Evolutionary conservation across 495 filamentous ascomycete genomes (phyloP).

Genomic region (Lasiosphaeria miniovina): DNA sequence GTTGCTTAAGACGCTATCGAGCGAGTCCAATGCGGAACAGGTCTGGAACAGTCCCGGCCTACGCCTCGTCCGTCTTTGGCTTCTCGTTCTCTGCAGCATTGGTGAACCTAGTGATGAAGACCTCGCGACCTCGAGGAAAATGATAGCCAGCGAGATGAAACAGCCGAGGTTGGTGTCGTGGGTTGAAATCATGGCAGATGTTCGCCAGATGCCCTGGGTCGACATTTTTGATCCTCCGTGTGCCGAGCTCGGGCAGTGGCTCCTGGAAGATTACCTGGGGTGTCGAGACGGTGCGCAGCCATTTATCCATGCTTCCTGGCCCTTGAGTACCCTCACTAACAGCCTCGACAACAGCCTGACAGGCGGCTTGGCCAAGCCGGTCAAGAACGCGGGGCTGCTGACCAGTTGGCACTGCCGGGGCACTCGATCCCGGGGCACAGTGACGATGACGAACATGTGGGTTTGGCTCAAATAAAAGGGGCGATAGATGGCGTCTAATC

Average conservation of each 20-base stretch:
- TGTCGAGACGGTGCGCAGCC: no score
- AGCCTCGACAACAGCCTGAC: no score
- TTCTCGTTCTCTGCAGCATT: conserved; percentile 4
- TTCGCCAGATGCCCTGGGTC: conserved; percentile 3
- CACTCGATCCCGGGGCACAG: no score
- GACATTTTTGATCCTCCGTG: conserved; percentile 1
- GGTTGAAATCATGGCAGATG: conserved; percentile 2
- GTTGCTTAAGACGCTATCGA: conserved; percentile 1
- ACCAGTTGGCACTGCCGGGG: no score
- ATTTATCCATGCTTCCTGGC: no score
- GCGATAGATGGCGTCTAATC: no score
- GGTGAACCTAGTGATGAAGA: not conserved
- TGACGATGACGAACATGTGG: no score
- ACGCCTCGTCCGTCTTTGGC: conserved; percentile 1
- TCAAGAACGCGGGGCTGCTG: no score
- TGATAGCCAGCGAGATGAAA: conserved; percentile 2
- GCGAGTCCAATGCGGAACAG: conserved; percentile 3
- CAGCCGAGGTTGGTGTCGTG: not conserved
- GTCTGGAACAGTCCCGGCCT: not conserved
- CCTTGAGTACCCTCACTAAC: no score
- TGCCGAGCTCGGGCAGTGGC: not conserved
- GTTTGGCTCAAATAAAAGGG: no score
- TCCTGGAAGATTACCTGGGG: not conserved
- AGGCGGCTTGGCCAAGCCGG: no score
- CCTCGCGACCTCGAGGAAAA: not conserved